Evolutionary conservation across 1,284 basidiomycete species (phyloP).

Genomic region (Cerioporus squamosus): DNA sequence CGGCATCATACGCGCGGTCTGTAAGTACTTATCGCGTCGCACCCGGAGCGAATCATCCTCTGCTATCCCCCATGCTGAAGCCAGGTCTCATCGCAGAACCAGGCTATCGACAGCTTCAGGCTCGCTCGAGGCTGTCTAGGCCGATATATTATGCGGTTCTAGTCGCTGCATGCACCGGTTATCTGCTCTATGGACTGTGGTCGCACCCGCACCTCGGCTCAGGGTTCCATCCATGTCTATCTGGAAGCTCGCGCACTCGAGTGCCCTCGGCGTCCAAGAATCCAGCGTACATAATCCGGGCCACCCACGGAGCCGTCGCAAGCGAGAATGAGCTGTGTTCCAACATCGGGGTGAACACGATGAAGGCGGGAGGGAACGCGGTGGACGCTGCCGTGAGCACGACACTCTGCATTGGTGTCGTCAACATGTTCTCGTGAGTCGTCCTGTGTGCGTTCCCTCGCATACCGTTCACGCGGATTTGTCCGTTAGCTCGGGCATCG

Average conservation of each 20-base stretch:
- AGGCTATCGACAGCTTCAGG: neutral
- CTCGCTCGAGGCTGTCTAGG: neutral
- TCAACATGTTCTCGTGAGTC: slow-evolving; percentile 87
- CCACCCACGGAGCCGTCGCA: slow-evolving; percentile 83
- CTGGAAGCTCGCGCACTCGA: slow-evolving; percentile 16
- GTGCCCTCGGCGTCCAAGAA: slow-evolving; percentile 47
- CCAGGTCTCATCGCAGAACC: slow-evolving; percentile 17
- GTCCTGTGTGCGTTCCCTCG: neutral
- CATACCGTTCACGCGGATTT: no score
- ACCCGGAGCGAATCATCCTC: no score
- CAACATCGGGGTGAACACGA: slow-evolving; percentile 74
- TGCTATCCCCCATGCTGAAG: slow-evolving; percentile 16
- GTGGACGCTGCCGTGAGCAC: slow-evolving; percentile 87
- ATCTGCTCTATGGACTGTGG: neutral
- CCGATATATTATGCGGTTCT: slow-evolving; percentile 1
- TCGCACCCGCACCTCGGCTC: no score
- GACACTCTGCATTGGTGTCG: slow-evolving; percentile 83
- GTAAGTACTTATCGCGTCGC: neutral
- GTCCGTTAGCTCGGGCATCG: slow-evolving; percentile 73
- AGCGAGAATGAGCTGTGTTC: slow-evolving; percentile 87
- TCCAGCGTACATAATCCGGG: slow-evolving; percentile 76
- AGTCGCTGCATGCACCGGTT: neutral
- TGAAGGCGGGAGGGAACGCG: slow-evolving; percentile 88
- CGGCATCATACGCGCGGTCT: neutral
- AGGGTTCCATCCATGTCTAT: neutral